These are phyloP conservation scores for Cercospora janseana DNA, from an alignment of 2,329 filamentous ascomycete genomes.

Conservation along the genomic window DNA sequence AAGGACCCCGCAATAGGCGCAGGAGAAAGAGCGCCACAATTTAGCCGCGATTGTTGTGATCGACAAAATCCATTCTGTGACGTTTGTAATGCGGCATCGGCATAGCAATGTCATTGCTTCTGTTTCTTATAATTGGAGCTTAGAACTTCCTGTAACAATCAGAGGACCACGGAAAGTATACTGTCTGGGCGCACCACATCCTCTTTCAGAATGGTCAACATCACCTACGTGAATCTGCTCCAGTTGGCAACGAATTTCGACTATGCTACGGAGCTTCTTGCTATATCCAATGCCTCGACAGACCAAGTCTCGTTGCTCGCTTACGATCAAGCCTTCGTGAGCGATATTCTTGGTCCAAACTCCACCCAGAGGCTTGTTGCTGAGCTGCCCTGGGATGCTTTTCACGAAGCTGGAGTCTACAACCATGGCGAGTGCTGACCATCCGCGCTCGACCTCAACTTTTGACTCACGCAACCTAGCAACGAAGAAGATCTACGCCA, in stretches of 20 bases:
- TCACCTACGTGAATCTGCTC: constrained; percentile 37
- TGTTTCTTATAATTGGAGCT: too few relatives aligned
- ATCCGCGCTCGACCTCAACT: not conserved
- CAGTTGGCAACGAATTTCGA: constrained; percentile 35
- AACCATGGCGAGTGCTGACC: constrained; percentile 19
- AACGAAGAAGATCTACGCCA: constrained; percentile 45
- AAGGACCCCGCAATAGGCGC: too few relatives aligned
- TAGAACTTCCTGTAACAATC: too few relatives aligned
- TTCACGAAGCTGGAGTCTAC: constrained; percentile 44
- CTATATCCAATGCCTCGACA: constrained; percentile 33
- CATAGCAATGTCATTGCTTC: too few relatives aligned
- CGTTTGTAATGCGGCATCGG: too few relatives aligned
- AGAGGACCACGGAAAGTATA: too few relatives aligned
- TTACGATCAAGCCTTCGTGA: constrained; percentile 34
- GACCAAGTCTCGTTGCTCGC: constrained; percentile 33
- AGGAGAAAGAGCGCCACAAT: too few relatives aligned
- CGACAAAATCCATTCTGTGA: too few relatives aligned
- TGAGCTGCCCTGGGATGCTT: constrained; percentile 32
- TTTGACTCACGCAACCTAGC: constrained; percentile 11
- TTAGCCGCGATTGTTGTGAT: too few relatives aligned
- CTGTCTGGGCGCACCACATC: not conserved
- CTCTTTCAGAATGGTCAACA: constrained; percentile 34
- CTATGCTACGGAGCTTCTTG: constrained; percentile 33
- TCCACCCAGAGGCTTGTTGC: constrained; percentile 32
- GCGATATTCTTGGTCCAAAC: constrained; percentile 36